Evolutionary conservation across 805 yeast species (phyloP), one percentile per base, ranked within the genome.

Genomic region (Ogataea ramenticola): DNA sequence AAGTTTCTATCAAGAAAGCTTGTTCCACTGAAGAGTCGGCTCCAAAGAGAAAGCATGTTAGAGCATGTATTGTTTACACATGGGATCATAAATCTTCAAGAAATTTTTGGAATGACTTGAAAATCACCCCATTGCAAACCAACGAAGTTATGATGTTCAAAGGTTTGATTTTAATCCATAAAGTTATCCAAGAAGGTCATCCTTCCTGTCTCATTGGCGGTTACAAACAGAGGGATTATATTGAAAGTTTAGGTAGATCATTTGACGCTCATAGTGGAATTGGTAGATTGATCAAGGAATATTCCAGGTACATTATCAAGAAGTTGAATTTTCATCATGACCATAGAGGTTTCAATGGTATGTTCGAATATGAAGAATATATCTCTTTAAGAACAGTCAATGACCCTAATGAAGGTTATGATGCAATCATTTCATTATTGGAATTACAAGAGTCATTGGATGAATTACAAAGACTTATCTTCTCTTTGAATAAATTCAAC

Each of bases 131-230:
- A 1, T 67, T 90, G 46, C 89, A 82, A 49, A 74, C 77, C 45
- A 91, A 86, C 55, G 95, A 88, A 51, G 75, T 90, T 16, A 95
- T 86, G 63, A 64, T 86, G 48, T 90, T 89, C 68, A 91, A 91
- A 60, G 82, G 95, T 15, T 68, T 93, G 57, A 85, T 90, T 43
- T 74, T 86, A 50, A 74, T 89, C 40, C 98, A 91, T 57, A 90
- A 91, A 56, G 91, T 93, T 6, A 67, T 91, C n/a, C 98, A 93
- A 61, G 99, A 91, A 64, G 99, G 99, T n/a, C 98, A 91, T 61
- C 88, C 88, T 14, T 75, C 86, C 24, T 80, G 87, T 6, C 66
- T 91, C 54, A 72, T 77, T 42, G 96, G 88, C 55, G 97, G 88
- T 2, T 84, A 79, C 55, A 71, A 79, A 48, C 87, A 89, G 59